A percentile compares a stretch with the other conserved stretches of the same genome.
Evolutionary conservation across 768 basidiomycete species (phyloP).

Genomic region (Boletus subcaerulescens): DNA sequence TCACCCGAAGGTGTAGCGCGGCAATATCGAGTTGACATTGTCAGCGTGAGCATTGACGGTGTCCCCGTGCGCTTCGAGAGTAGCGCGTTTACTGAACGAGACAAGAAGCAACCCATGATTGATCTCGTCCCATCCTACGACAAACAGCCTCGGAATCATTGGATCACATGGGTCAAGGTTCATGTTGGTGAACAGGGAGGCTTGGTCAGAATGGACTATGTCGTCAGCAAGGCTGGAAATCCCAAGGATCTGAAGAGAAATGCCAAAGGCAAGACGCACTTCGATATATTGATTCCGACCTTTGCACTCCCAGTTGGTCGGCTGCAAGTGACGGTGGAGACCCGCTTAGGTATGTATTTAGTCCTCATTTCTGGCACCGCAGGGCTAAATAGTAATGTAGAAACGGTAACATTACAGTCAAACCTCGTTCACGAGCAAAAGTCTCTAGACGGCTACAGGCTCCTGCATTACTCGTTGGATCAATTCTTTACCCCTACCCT

Average conservation of each 20-base stretch:
- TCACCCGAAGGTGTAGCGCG: slow-evolving; percentile 15
- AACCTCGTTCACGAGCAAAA: slow-evolving; percentile 55
- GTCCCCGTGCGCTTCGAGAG: slow-evolving; percentile 61
- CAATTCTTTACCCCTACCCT: slow-evolving; percentile 59
- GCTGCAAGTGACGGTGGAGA: slow-evolving; percentile 60
- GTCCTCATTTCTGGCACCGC: not conserved
- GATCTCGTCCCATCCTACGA: slow-evolving; percentile 46
- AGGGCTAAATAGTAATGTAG: slow-evolving; percentile 36
- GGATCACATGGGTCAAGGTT: slow-evolving; percentile 65
- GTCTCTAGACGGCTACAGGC: slow-evolving; percentile 38
- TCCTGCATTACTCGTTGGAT: slow-evolving; percentile 56
- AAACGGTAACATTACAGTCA: slow-evolving; percentile 44
- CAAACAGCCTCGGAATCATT: slow-evolving; percentile 52
- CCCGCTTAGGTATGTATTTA: slow-evolving; percentile 45
- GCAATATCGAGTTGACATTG: slow-evolving; percentile 45
- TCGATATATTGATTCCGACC: slow-evolving; percentile 63
- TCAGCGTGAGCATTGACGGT: slow-evolving; percentile 61
- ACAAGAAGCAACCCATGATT: slow-evolving; percentile 29
- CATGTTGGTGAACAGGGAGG: slow-evolving; percentile 51
- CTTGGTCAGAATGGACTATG: slow-evolving; percentile 60
- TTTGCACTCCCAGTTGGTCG: slow-evolving; percentile 68
- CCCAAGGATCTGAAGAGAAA: slow-evolving; percentile 33
- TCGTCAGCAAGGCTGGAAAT: slow-evolving; percentile 40
- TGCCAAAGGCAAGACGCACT: slow-evolving; percentile 24
- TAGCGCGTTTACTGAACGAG: slow-evolving; percentile 38